Conservation (phyloP, 805 yeast species). For the Candida easanensis region DNA sequence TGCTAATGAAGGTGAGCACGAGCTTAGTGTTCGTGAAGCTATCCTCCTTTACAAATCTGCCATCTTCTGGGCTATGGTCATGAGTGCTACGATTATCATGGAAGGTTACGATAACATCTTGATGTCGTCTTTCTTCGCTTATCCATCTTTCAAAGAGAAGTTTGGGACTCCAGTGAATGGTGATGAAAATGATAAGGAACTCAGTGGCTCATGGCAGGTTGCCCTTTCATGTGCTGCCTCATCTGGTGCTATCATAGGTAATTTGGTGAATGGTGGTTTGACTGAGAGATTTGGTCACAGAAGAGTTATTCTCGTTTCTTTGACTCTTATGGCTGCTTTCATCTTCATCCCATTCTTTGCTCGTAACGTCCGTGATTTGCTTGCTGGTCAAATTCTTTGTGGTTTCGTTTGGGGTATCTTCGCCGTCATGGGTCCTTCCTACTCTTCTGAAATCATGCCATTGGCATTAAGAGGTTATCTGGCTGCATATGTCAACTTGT, state of each 20-base stretch:
- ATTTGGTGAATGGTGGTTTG: constrained; percentile 19
- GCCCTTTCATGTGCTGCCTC: constrained; percentile 33
- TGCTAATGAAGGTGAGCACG: constrained; percentile 21
- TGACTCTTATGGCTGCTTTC: constrained; percentile 33
- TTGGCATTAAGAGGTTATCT: constrained; percentile 37
- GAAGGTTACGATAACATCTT: constrained; percentile 25
- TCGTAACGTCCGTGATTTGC: constrained; percentile 31
- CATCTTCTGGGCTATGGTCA: constrained; percentile 21
- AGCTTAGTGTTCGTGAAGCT: constrained; percentile 18
- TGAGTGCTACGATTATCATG: constrained; percentile 23
- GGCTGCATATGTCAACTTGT: constrained; percentile 39
- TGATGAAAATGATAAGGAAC: constrained; percentile 29
- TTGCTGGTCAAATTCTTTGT: constrained; percentile 40
- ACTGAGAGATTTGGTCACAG: constrained; percentile 38
- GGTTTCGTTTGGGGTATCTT: constrained; percentile 44
- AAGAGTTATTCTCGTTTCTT: constrained; percentile 30
- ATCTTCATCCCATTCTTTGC: constrained; percentile 42
- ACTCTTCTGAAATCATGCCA: constrained; percentile 44
- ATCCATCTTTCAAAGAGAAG: constrained; percentile 20
- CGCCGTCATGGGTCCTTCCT: constrained; percentile 36
- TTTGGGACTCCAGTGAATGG: constrained; percentile 25
- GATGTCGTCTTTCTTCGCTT: constrained; percentile 23
- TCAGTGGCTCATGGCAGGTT: constrained; percentile 44
- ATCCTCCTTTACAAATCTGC: constrained; percentile 16
- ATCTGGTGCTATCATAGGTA: constrained; percentile 35